Conservation (phyloP, 768 basidiomycete species). For the Termitomyces sp. region DNA sequence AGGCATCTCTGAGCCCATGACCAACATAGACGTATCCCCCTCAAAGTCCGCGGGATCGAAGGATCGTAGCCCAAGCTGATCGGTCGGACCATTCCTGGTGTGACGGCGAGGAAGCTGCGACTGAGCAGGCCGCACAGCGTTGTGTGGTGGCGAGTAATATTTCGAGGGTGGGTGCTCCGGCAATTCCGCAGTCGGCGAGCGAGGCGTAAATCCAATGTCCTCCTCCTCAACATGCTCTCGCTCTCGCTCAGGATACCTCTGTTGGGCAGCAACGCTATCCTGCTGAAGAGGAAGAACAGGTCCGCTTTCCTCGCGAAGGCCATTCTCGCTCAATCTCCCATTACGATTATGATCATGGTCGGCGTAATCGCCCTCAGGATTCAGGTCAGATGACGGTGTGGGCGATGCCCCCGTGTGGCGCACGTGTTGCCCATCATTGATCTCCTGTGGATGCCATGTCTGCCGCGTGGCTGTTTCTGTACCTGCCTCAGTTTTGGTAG, state of each 20-base stretch:
- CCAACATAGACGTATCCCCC: slow-evolving; percentile 23
- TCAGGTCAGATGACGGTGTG: slow-evolving; percentile 49
- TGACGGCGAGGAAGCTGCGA: slow-evolving; percentile 38
- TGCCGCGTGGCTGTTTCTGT: slow-evolving; percentile 19
- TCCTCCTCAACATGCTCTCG: slow-evolving; percentile 43
- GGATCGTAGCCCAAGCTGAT: slow-evolving; percentile 55
- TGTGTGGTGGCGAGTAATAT: slow-evolving; percentile 24
- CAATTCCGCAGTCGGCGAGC: slow-evolving; percentile 58
- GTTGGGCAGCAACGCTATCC: slow-evolving; percentile 24
- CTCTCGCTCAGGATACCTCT: slow-evolving; percentile 22
- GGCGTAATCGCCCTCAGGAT: slow-evolving; percentile 31
- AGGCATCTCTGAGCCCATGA: slow-evolving; percentile 21
- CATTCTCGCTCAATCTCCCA: slow-evolving; percentile 31
- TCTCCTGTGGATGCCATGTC: slow-evolving; percentile 13
- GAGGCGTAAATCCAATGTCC: slow-evolving; percentile 48
- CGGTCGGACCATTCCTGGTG: slow-evolving; percentile 51
- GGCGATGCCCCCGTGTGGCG: slow-evolving; percentile 36
- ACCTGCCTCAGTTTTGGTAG: slow-evolving; percentile 23
- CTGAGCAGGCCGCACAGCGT: slow-evolving; percentile 15
- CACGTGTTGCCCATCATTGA: slow-evolving; percentile 26
- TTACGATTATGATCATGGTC: slow-evolving; percentile 24
- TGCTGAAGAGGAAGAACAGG: slow-evolving; percentile 42
- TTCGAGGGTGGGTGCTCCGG: slow-evolving; percentile 37
- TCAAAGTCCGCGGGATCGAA: slow-evolving; percentile 55
- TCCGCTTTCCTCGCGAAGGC: slow-evolving; percentile 37